Evolutionary conservation across 805 yeast genomes (phyloP), one percentile per base, ranked within the genome.

Genomic region (Starmerella apicola): DNA sequence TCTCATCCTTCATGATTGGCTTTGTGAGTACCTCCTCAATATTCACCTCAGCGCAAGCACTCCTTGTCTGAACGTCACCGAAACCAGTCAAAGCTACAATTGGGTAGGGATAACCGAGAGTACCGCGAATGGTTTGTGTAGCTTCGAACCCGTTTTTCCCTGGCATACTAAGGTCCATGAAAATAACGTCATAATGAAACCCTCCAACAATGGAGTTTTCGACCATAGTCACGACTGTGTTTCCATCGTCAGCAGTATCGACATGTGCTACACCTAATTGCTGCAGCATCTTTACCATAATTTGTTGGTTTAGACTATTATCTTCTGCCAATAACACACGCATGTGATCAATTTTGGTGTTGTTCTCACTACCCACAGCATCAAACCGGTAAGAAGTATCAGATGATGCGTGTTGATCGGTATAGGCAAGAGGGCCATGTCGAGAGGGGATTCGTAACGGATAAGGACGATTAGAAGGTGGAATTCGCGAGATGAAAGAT

Each of bases 41-140:
- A 5, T 94, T 95, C 18, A 78, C 75, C 19, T 73, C 78, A 47
- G 77, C 55, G 59, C 95, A 86, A 43, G 73, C 88, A 49, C 73
- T 75, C 29, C 78, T 81, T 51, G 88, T 86, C 37, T 85, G 76
- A 49, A 81, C 82, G 59, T 86, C 96, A 1, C 94, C 93, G 64
- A 79, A 86, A 1, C 95, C 95, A 0, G 96, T 86, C 41, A 86
- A 64, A 0, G 95, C 96, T 32, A 86, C 85, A 42, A 88, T 85
- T 0, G 95, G 95, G 15, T 71, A 71, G 1, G 61, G 60, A 55
- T 72, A 85, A 4, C 70, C 65, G 39, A 81, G 60, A 28, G 79
- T 75, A n/a, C 68, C 62, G 34, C 94, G 65, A 28, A 86, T 80
- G 55, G 70, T 65, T 23, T 54, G 51, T 3, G 62, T 52, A 12